Base-by-base conservation (phyloP, 2,329 filamentous ascomycete genomes). In the Colletotrichum sp. region DNA sequence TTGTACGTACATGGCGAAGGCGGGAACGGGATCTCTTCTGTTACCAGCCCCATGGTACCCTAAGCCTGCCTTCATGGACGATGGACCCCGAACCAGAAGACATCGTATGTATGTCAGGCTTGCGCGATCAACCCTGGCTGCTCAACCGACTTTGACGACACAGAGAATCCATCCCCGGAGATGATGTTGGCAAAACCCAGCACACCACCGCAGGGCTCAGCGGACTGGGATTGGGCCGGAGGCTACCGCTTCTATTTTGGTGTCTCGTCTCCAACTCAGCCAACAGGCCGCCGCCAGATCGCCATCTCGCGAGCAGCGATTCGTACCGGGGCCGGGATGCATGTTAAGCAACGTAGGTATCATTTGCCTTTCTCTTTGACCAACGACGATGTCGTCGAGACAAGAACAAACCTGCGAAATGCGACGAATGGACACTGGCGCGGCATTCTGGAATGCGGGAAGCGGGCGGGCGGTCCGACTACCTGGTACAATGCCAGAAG, bases 231-330 rank as follows among this genome's bases (percentile, higher is more conserved):
- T 28, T n/a, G 18, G 67, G 39, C 72, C 67, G 72, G 67, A 63
- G 36, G 66, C 32, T 67, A 71, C 61, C 59, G 71, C 71, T 67
- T 74, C 67, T 78, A 70, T 76, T 76, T 70, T 76, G 67, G 74
- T 61, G 28, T 61, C 43, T 24, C 72, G 48, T 10, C 52, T 72
- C 39, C 30, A 59, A 59, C 43, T 48, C 43, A 10, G 18, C 28
- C 52, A 57, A 28, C 28, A 30, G 64, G 30, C 61, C 43, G 57
- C 57, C 55, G 55, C 55, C 24, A 59, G 21, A 59, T 59, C 55
- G 26, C 55, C 55, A 24, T 59, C 55, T 59, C 55, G 9, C 26
- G 55, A 59, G 26, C 24, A 59, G 55, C 55, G 21, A 28, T 26
- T 18, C 16, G 18, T 28, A 28, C 55, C 55, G 26, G 26, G 26